Evolutionary conservation across 768 basidiomycete species (phyloP), one percentile per base, ranked within the genome.

Genomic region (Pulveroboletus sp.): DNA sequence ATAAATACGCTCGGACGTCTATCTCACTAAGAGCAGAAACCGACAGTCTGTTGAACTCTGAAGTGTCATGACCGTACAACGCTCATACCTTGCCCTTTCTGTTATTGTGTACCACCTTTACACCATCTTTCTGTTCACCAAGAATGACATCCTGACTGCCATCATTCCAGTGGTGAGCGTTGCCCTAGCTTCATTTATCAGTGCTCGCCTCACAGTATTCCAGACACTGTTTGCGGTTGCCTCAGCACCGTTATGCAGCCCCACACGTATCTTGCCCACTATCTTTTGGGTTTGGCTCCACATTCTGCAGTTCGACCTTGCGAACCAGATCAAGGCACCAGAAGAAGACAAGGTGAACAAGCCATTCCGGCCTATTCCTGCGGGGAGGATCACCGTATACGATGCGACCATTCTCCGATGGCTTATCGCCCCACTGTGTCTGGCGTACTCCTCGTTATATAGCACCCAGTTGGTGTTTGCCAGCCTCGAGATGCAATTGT

Each of bases 321-420:
- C 73, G 4, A 78, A 78, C 49, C 76, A 78, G 57, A 68, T 66
- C 18, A 63, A 70, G 30, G 62, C 65, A 6, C 66, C 69, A 5
- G 69, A 70, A 10, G 77, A 78, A 57, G 77, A 78, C 49, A 64
- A 55, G 21, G 39, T 64, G 41, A 78, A 78, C 59, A 75, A 76
- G 46, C 71, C 73, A 3, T 70, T 72, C 49, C 60, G 77, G 11
- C 77, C 77, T 0, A 56, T 78, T 21, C 76, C 77, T 0, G 62
- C 76, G 8, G 71, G 70, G 1, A 72, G 73, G 21, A 71, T 78
- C 21, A 65, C 66, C n/a, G 42, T 72, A 0, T 46, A 28, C 6
- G 48, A 71, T 14, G 72, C 76, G 6, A 58, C 53, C 8, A 44
- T 66, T 1, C 60, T 77, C 17, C 71, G 73, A 6, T 71, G 71